These are phyloP conservation scores for Pythium coloratum DNA, from an alignment of 352 stramenopile genomes.

Conservation along the genomic window DNA sequence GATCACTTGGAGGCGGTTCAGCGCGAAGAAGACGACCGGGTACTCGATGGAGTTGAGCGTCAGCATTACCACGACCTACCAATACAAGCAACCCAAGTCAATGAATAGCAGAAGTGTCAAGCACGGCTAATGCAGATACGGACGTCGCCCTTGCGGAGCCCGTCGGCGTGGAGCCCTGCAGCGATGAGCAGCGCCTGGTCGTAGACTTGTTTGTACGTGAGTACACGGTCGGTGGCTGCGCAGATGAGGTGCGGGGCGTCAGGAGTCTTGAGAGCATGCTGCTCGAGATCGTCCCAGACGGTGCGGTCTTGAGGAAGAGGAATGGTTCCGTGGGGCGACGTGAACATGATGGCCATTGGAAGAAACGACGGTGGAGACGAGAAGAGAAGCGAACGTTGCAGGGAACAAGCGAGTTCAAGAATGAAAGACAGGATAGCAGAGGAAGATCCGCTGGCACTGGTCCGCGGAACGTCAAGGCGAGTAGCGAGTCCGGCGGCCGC, in stretches of 20 bases:
- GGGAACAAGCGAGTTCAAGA: background rate
- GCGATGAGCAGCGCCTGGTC: conserved; percentile 29
- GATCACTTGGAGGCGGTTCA: conserved; percentile 41
- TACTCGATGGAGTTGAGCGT: conserved; percentile 64
- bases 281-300: conserved; percentile 44
- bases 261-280: conserved; percentile 28
- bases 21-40: conserved; percentile 40
- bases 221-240: conserved; percentile 35
- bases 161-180: conserved; percentile 37
- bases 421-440: background rate
- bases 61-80: conserved; percentile 38
- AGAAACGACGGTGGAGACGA: background rate
- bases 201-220: conserved; percentile 39
- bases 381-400: background rate
- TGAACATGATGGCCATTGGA: conserved; percentile 39
- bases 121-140: conserved; percentile 7
- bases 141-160: conserved; percentile 47
- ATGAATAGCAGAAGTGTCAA: background rate
- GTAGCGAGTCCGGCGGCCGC: too few species aligned
- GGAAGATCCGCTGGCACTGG: too few species aligned
- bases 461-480: too few species aligned
- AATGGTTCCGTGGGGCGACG: conserved; percentile 31
- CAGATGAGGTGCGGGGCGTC: conserved; percentile 42
- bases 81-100: conserved; percentile 1
- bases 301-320: conserved; percentile 33